Base-by-base conservation (phyloP, 2,329 filamentous ascomycete genomes). In the Blastomyces parvus region DNA sequence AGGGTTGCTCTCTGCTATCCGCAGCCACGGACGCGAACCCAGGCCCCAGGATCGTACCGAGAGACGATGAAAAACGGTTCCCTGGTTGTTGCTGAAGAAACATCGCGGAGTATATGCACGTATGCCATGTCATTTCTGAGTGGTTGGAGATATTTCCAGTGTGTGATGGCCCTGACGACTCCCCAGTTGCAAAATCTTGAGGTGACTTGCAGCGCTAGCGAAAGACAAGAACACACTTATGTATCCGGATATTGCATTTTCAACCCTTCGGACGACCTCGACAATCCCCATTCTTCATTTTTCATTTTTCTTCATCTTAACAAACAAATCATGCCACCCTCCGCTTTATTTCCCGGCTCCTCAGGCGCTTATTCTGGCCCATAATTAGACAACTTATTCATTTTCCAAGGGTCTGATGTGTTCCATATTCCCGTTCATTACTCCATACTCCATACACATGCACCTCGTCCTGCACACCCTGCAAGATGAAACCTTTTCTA, bases 1-100 rank as follows among this genome's bases (percentile, higher is more conserved):
- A 59, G 13, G 11, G 38, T 22, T 42, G 40, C 14, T 38, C 9
- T 11, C 9, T 38, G 36, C 36, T 19, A 48, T 59, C 25, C 17
- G 25, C 38, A 27, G 36, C n/a, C n/a, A 44, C 36, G 22, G 56
- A 22, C 22, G 7, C 30, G 30, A 33, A 33, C 30, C 30, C 36
- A 38, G 19, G 19, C 38, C 40, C 40, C 57, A 59, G 57, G 22
- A 44, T 59, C 57, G 57, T 46, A 59, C 57, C 40, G 33, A 25
- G n/a, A 38, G 40, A 46, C 19, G 36, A n/a, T 25, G 57, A 17
- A 19, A 17, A 59, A 44, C 7, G 27, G 40, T 27, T 27, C 42
- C 22, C 19, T 5, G 58, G 44, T 48, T n/a, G 22, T 14, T 58
- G 36, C 30, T n/a, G 27, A 33, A 56, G 33, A 56, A 38, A 19